phyloP scores from a whole-genome alignment of 805 yeast species.

The Nakazawaea populi region DNA sequence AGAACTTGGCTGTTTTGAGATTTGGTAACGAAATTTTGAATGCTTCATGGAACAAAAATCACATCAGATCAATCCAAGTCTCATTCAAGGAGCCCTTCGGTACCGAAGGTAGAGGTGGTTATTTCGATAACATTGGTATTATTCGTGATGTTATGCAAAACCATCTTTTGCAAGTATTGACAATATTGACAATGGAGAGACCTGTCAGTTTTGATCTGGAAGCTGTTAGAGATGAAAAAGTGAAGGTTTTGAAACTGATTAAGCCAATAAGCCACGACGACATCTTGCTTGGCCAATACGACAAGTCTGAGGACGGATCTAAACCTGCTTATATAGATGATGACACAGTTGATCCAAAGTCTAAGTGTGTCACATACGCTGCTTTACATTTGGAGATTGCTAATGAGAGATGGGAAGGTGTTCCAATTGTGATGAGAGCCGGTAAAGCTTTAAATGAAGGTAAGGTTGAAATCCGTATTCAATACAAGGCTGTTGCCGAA shows the following conservation, averaged over 20 bases:
- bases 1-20: slow-evolving; percentile 82
- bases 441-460: slow-evolving; percentile 96
- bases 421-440: slow-evolving; percentile 91
- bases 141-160: slow-evolving; percentile 98
- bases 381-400: slow-evolving; percentile 73
- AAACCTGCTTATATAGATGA: slow-evolving; percentile 93
- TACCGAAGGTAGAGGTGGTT: slow-evolving; percentile 98
- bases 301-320: slow-evolving; percentile 73
- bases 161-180: slow-evolving; percentile 88
- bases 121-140: slow-evolving; percentile 91
- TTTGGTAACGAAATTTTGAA: slow-evolving; percentile 85
- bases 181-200: slow-evolving; percentile 91
- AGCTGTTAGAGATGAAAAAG: slow-evolving; percentile 93
- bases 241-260: slow-evolving; percentile 80
- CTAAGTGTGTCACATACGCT: slow-evolving; percentile 90
- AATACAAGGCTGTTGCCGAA: slow-evolving; percentile 78
- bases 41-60: slow-evolving; percentile 85
- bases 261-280: slow-evolving; percentile 60
- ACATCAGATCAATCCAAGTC: slow-evolving; percentile 76
- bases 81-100: slow-evolving; percentile 98
- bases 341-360: slow-evolving; percentile 73
- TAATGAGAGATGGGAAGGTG: slow-evolving; percentile 98
- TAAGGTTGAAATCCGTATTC: slow-evolving; percentile 92
- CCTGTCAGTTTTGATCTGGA: slow-evolving; percentile 91
- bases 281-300: slow-evolving; percentile 84